Evolutionary conservation across 805 yeast genomes (phyloP).

Genomic region (Suhomyces pyralidae): DNA sequence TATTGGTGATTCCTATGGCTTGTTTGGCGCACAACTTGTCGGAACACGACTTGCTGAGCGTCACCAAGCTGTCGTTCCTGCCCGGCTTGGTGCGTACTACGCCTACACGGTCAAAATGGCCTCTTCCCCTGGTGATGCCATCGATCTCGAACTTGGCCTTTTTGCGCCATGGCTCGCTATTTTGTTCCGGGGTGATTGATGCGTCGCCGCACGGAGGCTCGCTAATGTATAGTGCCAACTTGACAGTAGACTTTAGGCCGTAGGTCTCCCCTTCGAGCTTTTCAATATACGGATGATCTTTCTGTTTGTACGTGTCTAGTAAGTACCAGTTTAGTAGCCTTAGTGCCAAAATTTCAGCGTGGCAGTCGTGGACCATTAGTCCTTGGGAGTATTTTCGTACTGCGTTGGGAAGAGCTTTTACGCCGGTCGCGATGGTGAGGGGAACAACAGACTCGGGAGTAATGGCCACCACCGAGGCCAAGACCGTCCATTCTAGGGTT

Average conservation of each 20-base stretch:
- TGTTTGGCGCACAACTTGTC: conserved; percentile 76
- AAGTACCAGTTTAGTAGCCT: conserved; percentile 66
- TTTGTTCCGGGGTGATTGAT: conserved; percentile 34
- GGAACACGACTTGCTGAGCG: conserved; percentile 82
- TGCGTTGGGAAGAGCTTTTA: conserved; percentile 67
- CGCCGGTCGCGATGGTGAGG: conserved; percentile 71
- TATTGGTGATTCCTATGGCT: conserved; percentile 49
- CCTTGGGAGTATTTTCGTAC: conserved; percentile 51
- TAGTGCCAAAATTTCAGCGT: conserved; percentile 79
- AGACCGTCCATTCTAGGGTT: conserved; percentile 74
- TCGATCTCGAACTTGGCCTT: conserved; percentile 6
- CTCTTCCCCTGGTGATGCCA: conserved; percentile 55
- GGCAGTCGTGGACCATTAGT: conserved; percentile 74
- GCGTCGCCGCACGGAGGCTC: conserved; percentile 93
- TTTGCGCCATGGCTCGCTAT: conserved; percentile 21
- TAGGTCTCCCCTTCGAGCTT: conserved; percentile 15
- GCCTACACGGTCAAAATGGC: conserved; percentile 54
- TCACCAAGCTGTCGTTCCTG: conserved; percentile 66
- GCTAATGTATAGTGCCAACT: conserved; percentile 61
- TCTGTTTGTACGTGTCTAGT: conserved; percentile 42
- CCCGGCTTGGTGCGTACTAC: conserved; percentile 92
- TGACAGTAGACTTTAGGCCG: conserved; percentile 31
- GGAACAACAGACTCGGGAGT: conserved; percentile 24
- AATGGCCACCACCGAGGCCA: conserved; percentile 66
- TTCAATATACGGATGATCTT: conserved; percentile 14